Base-by-base conservation (phyloP, 768 basidiomycete genomes). In the Phlebiopsis flavidoalba region DNA sequence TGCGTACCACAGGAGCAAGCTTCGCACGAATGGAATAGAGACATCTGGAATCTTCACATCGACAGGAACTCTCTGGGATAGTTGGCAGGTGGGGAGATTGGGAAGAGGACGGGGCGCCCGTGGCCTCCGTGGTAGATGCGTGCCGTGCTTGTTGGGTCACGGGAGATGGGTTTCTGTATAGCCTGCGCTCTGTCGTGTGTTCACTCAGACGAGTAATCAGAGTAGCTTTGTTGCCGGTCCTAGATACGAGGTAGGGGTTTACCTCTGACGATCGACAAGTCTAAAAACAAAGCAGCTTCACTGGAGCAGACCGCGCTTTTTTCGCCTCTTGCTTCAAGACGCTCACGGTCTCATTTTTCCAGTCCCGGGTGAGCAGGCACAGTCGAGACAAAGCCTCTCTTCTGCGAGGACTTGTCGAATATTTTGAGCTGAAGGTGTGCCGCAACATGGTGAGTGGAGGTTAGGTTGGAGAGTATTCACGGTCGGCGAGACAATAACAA, bases 1-100 rank as follows among this genome's bases (percentile, higher is more conserved):
- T 33, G 79, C 87, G 60, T 67, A 92, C 90, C 57, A 88, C 80
- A 72, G 86, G 83, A 31, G 83, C 76, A 21, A 78, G 78, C 5
- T 71, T 64, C 54, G 75, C 1, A 77, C 75, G 33, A 70, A 71
- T 8, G 78, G 78, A 22, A 73, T 71, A 21, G 80, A 76, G 15
- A 82, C 68, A 63, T 87, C 79, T 21, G 91, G 91, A 47, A 93
- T 68, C 53, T 73, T 76, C 65, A 88, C 70, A 62, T 79, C 77
- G 64, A n/a, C n/a, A 83, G 67, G 59, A 78, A 79, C 17, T 69
- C 65, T 21, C 70, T 69, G 15, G 68, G 69, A 48, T 53, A 63
- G 14, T 31, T 58, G 19, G 63, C 43, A 7, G 74, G 60, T 24
- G 73, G 69, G 64, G 50, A 35, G 70, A 60, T 21, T 73, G 71